A percentile compares a stretch with the other conserved stretches of the same genome.
Conservation (phyloP, 495 filamentous ascomycete species). For the Cercophora sp. region DNA sequence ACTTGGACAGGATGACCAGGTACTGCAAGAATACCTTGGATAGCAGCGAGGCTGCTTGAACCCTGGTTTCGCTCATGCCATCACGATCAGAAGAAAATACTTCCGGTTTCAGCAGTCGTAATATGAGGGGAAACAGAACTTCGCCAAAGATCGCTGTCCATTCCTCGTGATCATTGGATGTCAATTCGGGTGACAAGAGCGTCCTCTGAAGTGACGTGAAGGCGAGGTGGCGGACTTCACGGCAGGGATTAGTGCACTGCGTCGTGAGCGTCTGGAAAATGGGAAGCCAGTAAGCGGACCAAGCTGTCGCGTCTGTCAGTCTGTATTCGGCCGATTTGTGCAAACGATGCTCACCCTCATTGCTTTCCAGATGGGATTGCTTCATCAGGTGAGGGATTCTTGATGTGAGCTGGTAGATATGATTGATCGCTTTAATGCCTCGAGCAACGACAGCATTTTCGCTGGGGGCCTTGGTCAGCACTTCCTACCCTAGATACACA, state of each 20-base stretch:
- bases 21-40: constrained; percentile 97
- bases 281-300: constrained; percentile 96
- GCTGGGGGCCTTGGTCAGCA: constrained; percentile 32
- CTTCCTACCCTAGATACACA: neutral
- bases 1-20: constrained; percentile 74
- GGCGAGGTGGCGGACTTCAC: constrained; percentile 85
- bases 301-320: constrained; percentile 56
- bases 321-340: neutral
- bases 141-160: constrained; percentile 95
- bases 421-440: constrained; percentile 72
- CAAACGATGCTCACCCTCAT: constrained; percentile 57
- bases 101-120: constrained; percentile 86
- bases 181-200: constrained; percentile 74
- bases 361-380: constrained; percentile 86
- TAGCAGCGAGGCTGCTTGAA: constrained; percentile 84
- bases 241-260: constrained; percentile 93
- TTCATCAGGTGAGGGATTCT: constrained; percentile 82
- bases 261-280: constrained; percentile 83
- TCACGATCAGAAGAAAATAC: constrained; percentile 87
- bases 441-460: constrained; percentile 74
- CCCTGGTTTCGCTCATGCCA: constrained; percentile 93
- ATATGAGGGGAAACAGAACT: constrained; percentile 91
- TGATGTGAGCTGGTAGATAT: constrained; percentile 74
- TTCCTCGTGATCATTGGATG: constrained; percentile 73
- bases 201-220: constrained; percentile 83